Base-by-base conservation (phyloP, 106 monocot species). In the Allium fistulosum region DNA sequence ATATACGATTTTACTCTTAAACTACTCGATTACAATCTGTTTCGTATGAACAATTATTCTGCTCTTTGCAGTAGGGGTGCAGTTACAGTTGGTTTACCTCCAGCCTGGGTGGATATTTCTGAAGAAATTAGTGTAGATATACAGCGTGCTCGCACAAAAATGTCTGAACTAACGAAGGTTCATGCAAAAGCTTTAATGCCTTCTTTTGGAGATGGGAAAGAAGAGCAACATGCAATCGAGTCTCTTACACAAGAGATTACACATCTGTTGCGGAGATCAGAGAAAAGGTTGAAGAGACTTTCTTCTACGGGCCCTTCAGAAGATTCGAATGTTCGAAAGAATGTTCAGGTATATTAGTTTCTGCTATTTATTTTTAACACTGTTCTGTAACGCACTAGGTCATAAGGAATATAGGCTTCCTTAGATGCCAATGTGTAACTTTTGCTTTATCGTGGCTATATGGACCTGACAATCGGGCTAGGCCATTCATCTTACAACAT, bases 81-180 rank as follows among this genome's bases (percentile, higher is more conserved):
- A 56, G 52, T 83, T 53, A 79, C 86, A 11, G 78, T 97, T 70
- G 88, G 96, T 75, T 76, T 97, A 62, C 92, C 96, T 67, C 96
- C 96, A 68, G 88, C 88, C 57, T 97, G 96, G 96, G 96, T 97
- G 49, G 96, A 97, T 79, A 59, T 87, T 69, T 92, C 92, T 63
- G 96, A 97, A 73, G 92, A 97, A 79, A 89, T 97, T 80, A 28
- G 76, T 52, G 75, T 77, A 50, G 84, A 92, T 72, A 92, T 88
- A 79, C 92, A 97, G 63, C 82, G 76, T 71, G 86, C 84, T 53
- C 84, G 80, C n/a, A 77, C 79, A 59, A 97, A 97, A 81, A 92
- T 97, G 78, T 74, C 80, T 7, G 84, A 97, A 72, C 68, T 97
- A 70, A 76, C 80, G 11, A 97, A 92, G 78, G 92, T 84, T 51